Conservation (phyloP, 202 grass and related monocot species). For the Zoysia matrella region DNA sequence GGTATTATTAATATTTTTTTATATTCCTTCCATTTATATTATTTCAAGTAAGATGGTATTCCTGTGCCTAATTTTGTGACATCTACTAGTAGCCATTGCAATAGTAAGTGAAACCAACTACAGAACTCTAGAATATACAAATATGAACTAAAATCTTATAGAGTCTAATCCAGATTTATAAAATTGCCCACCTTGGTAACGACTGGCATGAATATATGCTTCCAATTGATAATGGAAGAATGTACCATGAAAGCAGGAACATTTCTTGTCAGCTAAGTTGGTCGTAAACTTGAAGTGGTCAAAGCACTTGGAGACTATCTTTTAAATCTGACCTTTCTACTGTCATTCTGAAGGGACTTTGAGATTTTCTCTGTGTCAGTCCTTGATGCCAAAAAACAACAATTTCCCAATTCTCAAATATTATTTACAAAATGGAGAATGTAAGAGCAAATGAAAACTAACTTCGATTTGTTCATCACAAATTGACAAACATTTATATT, state of each 20-base stretch:
- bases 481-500: not conserved
- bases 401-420: not conserved
- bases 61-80: not conserved
- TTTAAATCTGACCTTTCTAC: not conserved
- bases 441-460: constrained; percentile 9
- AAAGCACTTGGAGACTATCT: constrained; percentile 5
- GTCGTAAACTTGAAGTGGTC: not conserved
- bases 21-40: not conserved
- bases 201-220: not conserved
- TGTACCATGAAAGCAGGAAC: not conserved
- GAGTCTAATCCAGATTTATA: not conserved
- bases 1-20: not conserved
- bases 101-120: not conserved
- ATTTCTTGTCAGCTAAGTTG: constrained; percentile 14
- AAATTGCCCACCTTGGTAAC: not conserved
- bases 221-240: not conserved
- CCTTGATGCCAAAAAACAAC: not conserved
- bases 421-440: constrained; percentile 3
- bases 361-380: not conserved
- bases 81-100: not conserved
- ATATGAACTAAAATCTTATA: constrained; percentile 1
- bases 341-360: constrained; percentile 9
- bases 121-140: not conserved
- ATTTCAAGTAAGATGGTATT: not conserved
- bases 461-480: not conserved